Base-by-base conservation (phyloP, 2,329 filamentous ascomycete genomes). In the Phialocephala sp. region DNA sequence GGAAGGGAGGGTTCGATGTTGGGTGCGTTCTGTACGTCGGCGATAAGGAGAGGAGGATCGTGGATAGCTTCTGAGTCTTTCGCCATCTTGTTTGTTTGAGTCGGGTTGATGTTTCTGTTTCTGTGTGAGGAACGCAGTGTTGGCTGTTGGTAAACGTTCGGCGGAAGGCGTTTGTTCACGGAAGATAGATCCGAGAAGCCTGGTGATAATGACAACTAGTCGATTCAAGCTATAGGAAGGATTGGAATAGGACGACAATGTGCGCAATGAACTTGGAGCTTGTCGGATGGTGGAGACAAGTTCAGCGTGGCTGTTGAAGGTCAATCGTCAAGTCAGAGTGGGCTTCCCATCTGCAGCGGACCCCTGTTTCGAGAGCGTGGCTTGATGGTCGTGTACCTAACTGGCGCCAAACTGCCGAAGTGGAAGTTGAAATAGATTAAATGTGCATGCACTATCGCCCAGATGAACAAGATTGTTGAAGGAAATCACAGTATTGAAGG, bases 361-460 rank as follows among this genome's bases (percentile, higher is more conserved):
- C 50, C 50, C 50, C 27, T 54, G 50, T 54, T 54, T 54, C 11
- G 50, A 54, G 11, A n/a, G 20, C 12, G n/a, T n/a, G 45, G n/a
- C 45, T 45, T 45, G 15, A 12, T 18, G 8, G 11, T 50, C n/a
- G 45, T 50, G 45, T 22, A 32, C 27, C 27, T 50, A 50, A 6
- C 45, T 22, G 45, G 45, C 45, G 45, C 22, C 45, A 24, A 41
- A 50, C 45, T 22, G 45, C 45, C 45, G 45, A n/a, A 50, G 11
- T 18, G 15, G 14, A 43, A 18, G 41, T 43, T 18, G 41, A n/a
- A 18, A 15, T 8, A 6, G 8, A 43, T 18, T 43, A 41, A 6
- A 43, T 18, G 14, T 18, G 15, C 15, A 15, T 6, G 15, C 27
- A 6, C 27, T 43, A 18, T 6, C 41, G 5, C 41, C n/a, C 41